Evolutionary conservation across 2,329 filamentous ascomycete genomes (phyloP).

Genomic region (Gaeumannomyces tritici): DNA sequence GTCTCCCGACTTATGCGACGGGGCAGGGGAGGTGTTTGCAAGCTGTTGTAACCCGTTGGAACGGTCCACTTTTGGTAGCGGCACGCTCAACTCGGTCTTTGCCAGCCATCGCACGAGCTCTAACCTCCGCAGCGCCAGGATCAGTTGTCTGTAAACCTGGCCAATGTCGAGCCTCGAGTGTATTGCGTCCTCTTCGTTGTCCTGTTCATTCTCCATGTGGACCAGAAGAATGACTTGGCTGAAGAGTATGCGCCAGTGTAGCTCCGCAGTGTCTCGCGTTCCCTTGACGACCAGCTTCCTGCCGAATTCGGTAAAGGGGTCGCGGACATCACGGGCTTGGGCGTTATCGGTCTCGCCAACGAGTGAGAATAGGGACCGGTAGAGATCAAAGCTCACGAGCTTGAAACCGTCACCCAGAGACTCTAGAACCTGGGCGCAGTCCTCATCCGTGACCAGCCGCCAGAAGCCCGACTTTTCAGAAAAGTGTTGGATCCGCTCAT

Average conservation of each 20-base stretch:
- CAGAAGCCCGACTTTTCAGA: conserved; percentile 72
- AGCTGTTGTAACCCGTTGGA: not conserved
- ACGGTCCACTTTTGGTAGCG: conserved; percentile 18
- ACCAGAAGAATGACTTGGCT: conserved; percentile 75
- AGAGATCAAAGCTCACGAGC: conserved; percentile 45
- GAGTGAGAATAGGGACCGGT: conserved; percentile 39
- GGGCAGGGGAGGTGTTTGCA: conserved; percentile 11
- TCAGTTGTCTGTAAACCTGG: conserved; percentile 57
- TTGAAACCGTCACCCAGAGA: conserved; percentile 58
- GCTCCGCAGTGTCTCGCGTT: conserved; percentile 66
- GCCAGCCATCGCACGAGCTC: conserved; percentile 66
- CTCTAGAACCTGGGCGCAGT: conserved; percentile 60
- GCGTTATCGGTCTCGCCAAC: conserved; percentile 34
- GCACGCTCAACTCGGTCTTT: conserved; percentile 45
- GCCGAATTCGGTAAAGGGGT: conserved; percentile 65
- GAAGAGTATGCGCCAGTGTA: conserved; percentile 66
- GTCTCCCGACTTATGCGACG: conserved; percentile 15
- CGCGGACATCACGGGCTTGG: conserved; percentile 33
- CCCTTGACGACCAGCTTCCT: conserved; percentile 65
- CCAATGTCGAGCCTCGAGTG: conserved; percentile 55
- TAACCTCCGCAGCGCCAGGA: conserved; percentile 61
- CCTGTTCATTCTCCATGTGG: conserved; percentile 68
- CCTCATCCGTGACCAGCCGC: conserved; percentile 72
- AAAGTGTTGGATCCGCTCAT: conserved; percentile 67
- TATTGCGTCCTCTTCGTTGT: conserved; percentile 52